Base-by-base conservation (phyloP, 2,329 filamentous ascomycete genomes). In the Aspergillus pseudotamarii region DNA sequence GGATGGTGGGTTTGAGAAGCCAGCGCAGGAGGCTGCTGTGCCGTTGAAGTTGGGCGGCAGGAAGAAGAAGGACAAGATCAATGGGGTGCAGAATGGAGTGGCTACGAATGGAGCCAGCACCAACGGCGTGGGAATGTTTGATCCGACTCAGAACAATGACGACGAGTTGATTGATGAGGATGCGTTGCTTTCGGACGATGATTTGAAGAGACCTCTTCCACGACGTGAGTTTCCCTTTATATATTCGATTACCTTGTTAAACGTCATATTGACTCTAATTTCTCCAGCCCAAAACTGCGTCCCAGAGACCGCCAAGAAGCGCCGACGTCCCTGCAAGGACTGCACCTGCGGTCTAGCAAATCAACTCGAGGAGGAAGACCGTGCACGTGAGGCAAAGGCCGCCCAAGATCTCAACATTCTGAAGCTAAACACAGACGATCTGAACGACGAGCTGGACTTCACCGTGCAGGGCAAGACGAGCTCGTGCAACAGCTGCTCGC, bases 381-480 rank as follows among this genome's bases (percentile, higher is more conserved):
- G 83, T 50, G 85, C 84, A 9, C 89, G 88, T 72, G 86, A 92
- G 61, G 80, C 82, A 9, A 81, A 84, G 26, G 91, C 91, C 36
- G 90, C 93, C 72, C 81, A 82, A 54, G 81, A 81, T 3, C 72
- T 84, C 30, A 79, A 80, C 16, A 78, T 82, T 48, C 84, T 92
- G 55, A 87, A 89, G 73, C 84, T 97, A 58, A 87, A 85, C 57
- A 83, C 88, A 1, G 89, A 92, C 71, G 95, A 99, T 75, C 81
- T 99, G 56, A 89, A 68, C 32, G 73, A 61, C 14, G 94, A 98
- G 78, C 85, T 98, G 10, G 95, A 99, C 79, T 98, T 99, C 75
- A 99, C 95, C 0, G 92, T 98, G n/a, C 86, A 96, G 79, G 95
- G 95, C 71, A 98, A 97, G 82, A 92, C 94, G 6, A 94, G 95